Evolutionary conservation across 345 rosid species (phyloP).

Genomic region (Eutrema japonicum): DNA sequence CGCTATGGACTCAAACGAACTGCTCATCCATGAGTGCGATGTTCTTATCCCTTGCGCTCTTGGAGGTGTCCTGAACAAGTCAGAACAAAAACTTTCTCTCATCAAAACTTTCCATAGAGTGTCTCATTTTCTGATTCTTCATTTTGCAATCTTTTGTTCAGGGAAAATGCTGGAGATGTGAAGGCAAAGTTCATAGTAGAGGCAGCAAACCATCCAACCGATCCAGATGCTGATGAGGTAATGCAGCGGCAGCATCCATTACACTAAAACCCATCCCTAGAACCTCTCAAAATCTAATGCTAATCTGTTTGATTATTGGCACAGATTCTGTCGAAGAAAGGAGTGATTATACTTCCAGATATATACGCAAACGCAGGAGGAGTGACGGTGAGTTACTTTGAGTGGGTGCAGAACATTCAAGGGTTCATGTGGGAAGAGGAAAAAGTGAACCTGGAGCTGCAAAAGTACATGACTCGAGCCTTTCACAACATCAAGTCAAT

Average conservation of each 20-base stretch:
- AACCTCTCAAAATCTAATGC: background rate
- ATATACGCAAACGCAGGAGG: conserved; percentile 98
- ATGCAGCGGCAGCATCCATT: background rate
- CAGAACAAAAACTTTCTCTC: conserved; percentile 12
- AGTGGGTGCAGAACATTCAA: conserved; percentile 99
- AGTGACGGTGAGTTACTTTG: conserved; percentile 98
- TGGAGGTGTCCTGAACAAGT: conserved; percentile 97
- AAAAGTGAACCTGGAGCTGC: conserved; percentile 74
- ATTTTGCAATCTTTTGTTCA: conserved; percentile 19
- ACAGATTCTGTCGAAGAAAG: conserved; percentile 88
- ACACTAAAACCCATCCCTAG: background rate
- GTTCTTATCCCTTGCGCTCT: conserved; percentile 96
- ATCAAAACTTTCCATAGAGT: background rate
- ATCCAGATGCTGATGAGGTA: conserved; percentile 99
- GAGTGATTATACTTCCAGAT: conserved; percentile 92
- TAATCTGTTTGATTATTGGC: conserved; percentile 42
- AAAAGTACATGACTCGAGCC: conserved; percentile 85
- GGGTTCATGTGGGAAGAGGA: conserved; percentile 99
- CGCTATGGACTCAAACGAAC: conserved; percentile 60
- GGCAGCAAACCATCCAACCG: conserved; percentile 98
- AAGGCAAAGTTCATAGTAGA: conserved; percentile 94
- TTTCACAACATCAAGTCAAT: conserved; percentile 85
- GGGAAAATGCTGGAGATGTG: conserved; percentile 92
- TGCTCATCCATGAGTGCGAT: conserved; percentile 91
- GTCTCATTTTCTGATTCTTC: conserved; percentile 16